These are phyloP conservation scores for Rhodotorula sp. DNA, from an alignment of 1,284 basidiomycete species.

Conservation along the genomic window DNA sequence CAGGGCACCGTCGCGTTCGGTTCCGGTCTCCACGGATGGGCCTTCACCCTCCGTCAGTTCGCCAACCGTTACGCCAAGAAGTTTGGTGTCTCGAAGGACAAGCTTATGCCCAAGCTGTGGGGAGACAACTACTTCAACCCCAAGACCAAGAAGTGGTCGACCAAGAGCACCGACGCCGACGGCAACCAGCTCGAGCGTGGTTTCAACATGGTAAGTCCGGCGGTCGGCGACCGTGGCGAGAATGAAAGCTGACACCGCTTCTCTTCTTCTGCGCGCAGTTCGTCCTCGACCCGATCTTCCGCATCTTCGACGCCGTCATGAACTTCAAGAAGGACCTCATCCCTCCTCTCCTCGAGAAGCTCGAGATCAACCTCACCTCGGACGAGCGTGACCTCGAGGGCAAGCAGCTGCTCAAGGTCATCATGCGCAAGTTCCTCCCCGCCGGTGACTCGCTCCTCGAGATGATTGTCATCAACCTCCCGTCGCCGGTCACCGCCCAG, in stretches of 20 bases:
- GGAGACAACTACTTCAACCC: conserved; percentile 99
- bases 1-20: conserved; percentile 98
- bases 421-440: conserved; percentile 99
- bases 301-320: conserved; percentile 98
- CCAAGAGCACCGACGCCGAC: conserved; percentile 71
- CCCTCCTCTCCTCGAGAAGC: conserved; percentile 85
- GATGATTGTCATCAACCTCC: conserved; percentile 99
- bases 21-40: conserved; percentile 99
- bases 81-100: conserved; percentile 90
- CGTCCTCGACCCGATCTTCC: conserved; percentile 99
- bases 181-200: conserved; percentile 74
- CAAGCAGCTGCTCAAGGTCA: conserved; percentile 92
- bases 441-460: conserved; percentile 98
- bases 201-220: conserved; percentile 50
- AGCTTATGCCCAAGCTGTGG: conserved; percentile 86
- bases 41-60: conserved; percentile 98
- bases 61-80: conserved; percentile 94
- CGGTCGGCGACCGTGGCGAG: too few relatives aligned
- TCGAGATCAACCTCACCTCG: conserved; percentile 83
- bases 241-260: too few relatives aligned
- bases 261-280: conserved; percentile 73
- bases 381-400: conserved; percentile 96
- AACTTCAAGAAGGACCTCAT: conserved; percentile 98
- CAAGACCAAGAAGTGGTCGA: conserved; percentile 94
- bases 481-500: conserved; percentile 95